Evolutionary conservation across 352 stramenopile species (phyloP).

Genomic region (Phytopythium ostracodes): DNA sequence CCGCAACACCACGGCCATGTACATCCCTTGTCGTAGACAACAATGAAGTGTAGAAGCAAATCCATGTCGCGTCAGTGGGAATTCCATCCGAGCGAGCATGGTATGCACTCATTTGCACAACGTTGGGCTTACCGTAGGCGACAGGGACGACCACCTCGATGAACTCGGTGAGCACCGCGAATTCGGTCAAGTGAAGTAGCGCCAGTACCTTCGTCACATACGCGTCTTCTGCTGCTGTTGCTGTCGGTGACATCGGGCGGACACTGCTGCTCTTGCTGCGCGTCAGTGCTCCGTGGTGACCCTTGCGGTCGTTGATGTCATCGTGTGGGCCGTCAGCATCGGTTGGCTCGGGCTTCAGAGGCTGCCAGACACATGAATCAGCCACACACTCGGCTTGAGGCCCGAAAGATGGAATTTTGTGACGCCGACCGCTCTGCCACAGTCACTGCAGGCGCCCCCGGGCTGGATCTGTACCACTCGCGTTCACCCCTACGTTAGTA

Average conservation of each 20-base stretch:
- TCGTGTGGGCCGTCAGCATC: too few relatives aligned
- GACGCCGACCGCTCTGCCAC: not conserved
- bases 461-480: not conserved
- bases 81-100: too few relatives aligned
- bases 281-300: too few relatives aligned
- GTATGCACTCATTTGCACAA: too few relatives aligned
- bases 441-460: not conserved
- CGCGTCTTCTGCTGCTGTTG: conserved; percentile 7
- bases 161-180: conserved; percentile 36
- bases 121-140: conserved; percentile 21
- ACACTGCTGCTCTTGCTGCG: too few relatives aligned
- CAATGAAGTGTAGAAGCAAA: too few relatives aligned
- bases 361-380: too few relatives aligned
- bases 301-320: too few relatives aligned
- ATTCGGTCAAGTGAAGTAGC: conserved; percentile 30
- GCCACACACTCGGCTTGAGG: not conserved
- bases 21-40: not conserved
- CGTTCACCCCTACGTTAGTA: not conserved
- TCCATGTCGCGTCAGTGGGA: too few relatives aligned
- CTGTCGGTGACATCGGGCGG: not conserved
- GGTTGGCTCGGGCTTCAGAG: too few relatives aligned
- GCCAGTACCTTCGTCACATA: conserved; percentile 11
- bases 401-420: not conserved
- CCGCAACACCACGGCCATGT: not conserved
- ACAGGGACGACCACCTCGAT: conserved; percentile 33